Base-by-base conservation (phyloP, 495 filamentous ascomycete genomes). In the Hypoxylon crocopeplum region DNA sequence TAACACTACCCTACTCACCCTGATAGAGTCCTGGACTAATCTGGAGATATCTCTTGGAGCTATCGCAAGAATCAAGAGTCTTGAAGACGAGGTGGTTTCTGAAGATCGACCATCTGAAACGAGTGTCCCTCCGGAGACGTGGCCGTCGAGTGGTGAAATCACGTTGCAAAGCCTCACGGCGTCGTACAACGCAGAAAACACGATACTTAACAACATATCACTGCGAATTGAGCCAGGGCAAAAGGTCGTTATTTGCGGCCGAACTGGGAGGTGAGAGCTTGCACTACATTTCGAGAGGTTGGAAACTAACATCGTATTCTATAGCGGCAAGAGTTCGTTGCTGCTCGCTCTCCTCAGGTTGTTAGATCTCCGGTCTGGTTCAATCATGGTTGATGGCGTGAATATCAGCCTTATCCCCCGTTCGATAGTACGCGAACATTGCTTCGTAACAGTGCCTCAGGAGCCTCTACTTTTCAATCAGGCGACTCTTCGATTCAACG, bases 51-150 rank as follows among this genome's bases (percentile, higher is more conserved):
- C 59, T 12, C 74, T 79, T 1, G 76, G 74, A 7, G 73, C 76
- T 1, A 74, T 79, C 39, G 69, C 79, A 7, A 76, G 86, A n/a
- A 75, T 90, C 49, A 85, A 81, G 53, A 69, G 72, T 3, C 86
- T 88, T 58, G 77, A 76, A 4, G 70, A 68, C 1, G 72, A 73
- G 17, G 79, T 83, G 11, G 61, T 74, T 1, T 70, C 73, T 0
- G 86, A 89, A 59, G 70, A 80, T 44, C 56, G 69, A 37, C 71
- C 71, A 1, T 59, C 58, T 2, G 81, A 68, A 80, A 79, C 30
- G 79, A 81, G 62, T 72, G 73, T 27, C 77, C 84, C 13, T 58
- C 82, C 54, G 68, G 80, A 64, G n/a, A 68, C 59, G 12, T 79
- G 76, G 76, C 76, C 77, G 1, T 13, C 36, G 1, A 54, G 29